A percentile compares a stretch with the other conserved stretches of the same genome.
Evolutionary conservation across 2,329 filamentous ascomycete species (phyloP).

Genomic region (Claviceps humidiphila): DNA sequence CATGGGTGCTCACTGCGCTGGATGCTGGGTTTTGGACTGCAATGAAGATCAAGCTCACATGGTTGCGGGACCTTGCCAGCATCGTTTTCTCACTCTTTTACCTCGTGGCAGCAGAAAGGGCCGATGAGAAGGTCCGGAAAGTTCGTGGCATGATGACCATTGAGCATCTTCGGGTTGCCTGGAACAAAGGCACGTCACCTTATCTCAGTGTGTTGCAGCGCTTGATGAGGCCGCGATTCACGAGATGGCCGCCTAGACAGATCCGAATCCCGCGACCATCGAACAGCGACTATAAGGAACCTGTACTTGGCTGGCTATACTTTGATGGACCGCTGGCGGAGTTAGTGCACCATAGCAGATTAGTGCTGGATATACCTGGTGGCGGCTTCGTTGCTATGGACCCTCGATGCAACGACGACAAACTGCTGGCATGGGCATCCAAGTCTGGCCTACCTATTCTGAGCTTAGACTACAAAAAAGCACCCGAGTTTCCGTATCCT

Average conservation of each 20-base stretch:
- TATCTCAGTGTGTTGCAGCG: constrained; percentile 64
- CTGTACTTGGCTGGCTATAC: constrained; percentile 80
- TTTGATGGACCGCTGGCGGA: constrained; percentile 78
- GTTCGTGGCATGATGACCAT: constrained; percentile 77
- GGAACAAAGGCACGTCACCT: constrained; percentile 88
- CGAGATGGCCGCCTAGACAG: constrained; percentile 65
- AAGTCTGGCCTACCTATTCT: constrained; percentile 79
- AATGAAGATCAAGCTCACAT: constrained; percentile 73
- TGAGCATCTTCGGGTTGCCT: constrained; percentile 81
- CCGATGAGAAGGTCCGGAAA: constrained; percentile 91
- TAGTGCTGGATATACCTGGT: constrained; percentile 83
- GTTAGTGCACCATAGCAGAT: constrained; percentile 58
- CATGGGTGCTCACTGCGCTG: constrained; percentile 88
- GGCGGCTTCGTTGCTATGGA: constrained; percentile 96
- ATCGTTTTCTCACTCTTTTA: constrained; percentile 84
- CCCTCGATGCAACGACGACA: constrained; percentile 88
- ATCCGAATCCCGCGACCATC: constrained; percentile 73
- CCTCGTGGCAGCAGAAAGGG: constrained; percentile 80
- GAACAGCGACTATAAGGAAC: constrained; percentile 70
- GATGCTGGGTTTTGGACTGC: constrained; percentile 98
- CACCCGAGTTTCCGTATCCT: constrained; percentile 37
- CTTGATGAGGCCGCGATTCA: constrained; percentile 65
- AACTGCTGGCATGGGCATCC: constrained; percentile 81
- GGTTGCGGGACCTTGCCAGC: constrained; percentile 69
- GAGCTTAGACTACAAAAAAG: constrained; percentile 68